Evolutionary conservation across 768 basidiomycete genomes (phyloP).

Genomic region (Naganishia vaughanmartiniae): DNA sequence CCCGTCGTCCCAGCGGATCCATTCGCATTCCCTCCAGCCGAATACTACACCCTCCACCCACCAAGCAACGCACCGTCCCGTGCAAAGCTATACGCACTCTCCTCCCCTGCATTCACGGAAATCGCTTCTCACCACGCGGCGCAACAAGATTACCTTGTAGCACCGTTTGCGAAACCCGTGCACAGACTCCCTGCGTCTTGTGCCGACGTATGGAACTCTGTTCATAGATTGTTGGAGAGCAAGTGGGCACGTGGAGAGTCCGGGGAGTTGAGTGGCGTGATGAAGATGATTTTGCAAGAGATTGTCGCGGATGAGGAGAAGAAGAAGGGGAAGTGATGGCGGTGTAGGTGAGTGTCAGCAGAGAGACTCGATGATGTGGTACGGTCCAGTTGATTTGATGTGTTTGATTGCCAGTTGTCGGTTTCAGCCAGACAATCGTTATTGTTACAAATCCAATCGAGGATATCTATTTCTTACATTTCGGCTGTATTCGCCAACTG

Average conservation of each 20-base stretch:
- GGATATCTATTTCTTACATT: not conserved
- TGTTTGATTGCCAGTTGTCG: no score
- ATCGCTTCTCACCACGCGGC: not conserved
- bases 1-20: not conserved
- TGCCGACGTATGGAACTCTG: constrained; percentile 14
- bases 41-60: constrained; percentile 14
- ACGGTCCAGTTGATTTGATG: not conserved
- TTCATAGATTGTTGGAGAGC: not conserved
- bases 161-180: not conserved
- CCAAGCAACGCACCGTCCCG: not conserved
- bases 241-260: constrained; percentile 10
- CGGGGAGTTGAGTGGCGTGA: constrained; percentile 3
- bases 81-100: constrained; percentile 8
- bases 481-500: not conserved
- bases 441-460: no score
- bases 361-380: not conserved
- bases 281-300: constrained; percentile 2
- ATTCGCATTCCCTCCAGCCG: not conserved
- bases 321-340: not conserved
- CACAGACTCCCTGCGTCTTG: constrained; percentile 1
- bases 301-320: not conserved
- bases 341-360: not conserved
- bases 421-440: not conserved
- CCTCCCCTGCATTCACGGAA: not conserved
- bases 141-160: not conserved